These are phyloP conservation scores for Emmonsia crescens DNA, from an alignment of 2,329 filamentous ascomycete genomes.

Conservation along the genomic window DNA sequence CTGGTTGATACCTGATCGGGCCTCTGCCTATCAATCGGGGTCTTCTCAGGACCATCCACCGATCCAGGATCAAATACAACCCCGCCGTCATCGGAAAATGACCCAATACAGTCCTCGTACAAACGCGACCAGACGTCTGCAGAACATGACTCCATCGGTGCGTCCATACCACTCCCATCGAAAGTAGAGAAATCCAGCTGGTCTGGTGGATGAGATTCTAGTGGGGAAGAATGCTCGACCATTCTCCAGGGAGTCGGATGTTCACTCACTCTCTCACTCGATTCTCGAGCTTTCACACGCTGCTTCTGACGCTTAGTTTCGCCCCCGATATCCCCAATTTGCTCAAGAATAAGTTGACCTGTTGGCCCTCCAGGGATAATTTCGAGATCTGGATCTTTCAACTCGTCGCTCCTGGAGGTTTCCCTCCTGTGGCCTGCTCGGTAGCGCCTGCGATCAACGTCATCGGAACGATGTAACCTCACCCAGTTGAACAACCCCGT, in stretches of 20 bases:
- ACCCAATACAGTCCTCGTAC: slow-evolving; percentile 5
- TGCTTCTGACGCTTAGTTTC: slow-evolving; percentile 7
- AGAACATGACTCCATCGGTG: background rate
- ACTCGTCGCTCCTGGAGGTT: slow-evolving; percentile 9
- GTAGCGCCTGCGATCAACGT: slow-evolving; percentile 10
- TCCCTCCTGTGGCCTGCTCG: slow-evolving; percentile 12
- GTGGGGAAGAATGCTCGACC: background rate
- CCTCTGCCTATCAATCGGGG: background rate
- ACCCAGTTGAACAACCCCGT: slow-evolving; percentile 9
- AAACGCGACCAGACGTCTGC: slow-evolving; percentile 5
- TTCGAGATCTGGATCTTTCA: slow-evolving; percentile 13
- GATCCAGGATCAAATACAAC: background rate
- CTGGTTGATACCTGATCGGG: background rate
- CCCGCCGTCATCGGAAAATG: background rate
- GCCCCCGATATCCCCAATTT: slow-evolving; percentile 11
- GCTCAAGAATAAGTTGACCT: slow-evolving; percentile 8
- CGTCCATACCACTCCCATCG: background rate
- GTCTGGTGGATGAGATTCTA: background rate
- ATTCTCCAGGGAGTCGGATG: background rate
- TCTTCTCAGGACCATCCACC: background rate
- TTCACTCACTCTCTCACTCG: background rate
- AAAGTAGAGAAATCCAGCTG: background rate
- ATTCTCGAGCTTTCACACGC: background rate
- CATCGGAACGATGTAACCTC: slow-evolving; percentile 5
- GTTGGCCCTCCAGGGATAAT: slow-evolving; percentile 7